Percentiles rank a stretch among this genome's conserved stretches.
Evolutionary conservation across 495 filamentous ascomycete genomes (phyloP).

Genomic region (Xylaria venustula): DNA sequence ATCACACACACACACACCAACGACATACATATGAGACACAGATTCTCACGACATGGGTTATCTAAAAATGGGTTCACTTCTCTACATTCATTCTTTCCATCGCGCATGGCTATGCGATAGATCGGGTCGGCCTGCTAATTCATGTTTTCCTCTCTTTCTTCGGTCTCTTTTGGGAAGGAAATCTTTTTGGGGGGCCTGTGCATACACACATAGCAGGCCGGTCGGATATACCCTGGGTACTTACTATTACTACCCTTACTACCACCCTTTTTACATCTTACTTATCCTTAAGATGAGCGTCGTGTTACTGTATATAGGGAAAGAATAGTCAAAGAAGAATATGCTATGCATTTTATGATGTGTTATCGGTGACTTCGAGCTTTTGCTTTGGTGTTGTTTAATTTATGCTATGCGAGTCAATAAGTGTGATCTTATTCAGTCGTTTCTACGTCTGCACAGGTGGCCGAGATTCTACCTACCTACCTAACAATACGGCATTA

Average conservation of each 20-base stretch:
- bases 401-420: too few species aligned
- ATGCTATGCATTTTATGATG: too few species aligned
- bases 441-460: too few species aligned
- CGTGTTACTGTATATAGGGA: conserved; percentile 2
- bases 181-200: neutral
- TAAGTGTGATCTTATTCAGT: too few species aligned
- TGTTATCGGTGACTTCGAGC: too few species aligned
- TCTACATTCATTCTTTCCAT: conserved; percentile 10
- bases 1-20: neutral
- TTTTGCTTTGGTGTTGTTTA: too few species aligned
- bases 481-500: too few species aligned
- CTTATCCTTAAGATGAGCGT: neutral
- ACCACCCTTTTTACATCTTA: neutral
- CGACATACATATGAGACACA: neutral
- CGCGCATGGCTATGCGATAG: conserved; percentile 12
- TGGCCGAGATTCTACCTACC: too few species aligned
- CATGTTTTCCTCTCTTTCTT: conserved; percentile 5
- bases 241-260: too few species aligned
- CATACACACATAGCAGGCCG: conserved; percentile 2
- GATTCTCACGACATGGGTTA: too few species aligned
- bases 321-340: neutral
- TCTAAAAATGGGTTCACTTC: conserved; percentile 1
- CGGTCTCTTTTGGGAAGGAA: neutral
- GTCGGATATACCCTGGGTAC: conserved; percentile 22
- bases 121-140: conserved; percentile 6